Evolutionary conservation across 108 stramenopile species (phyloP).

Genomic region (Thalassiosira profunda): DNA sequence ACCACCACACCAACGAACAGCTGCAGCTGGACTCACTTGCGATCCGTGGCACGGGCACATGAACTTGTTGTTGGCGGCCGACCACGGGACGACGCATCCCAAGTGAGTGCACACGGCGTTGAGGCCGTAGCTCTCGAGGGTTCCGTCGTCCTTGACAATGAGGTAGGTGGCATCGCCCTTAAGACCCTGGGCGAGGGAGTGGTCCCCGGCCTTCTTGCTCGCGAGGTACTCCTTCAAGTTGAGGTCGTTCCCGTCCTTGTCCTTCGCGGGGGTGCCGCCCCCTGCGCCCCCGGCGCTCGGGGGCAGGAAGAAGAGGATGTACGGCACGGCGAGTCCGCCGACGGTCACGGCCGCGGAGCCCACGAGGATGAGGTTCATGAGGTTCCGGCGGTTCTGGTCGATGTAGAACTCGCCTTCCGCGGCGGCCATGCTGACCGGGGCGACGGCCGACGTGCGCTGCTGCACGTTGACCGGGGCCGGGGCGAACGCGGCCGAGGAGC

Average conservation of each 20-base stretch:
- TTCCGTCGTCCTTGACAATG: constrained; percentile 95
- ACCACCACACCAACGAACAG: background rate
- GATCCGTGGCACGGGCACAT: constrained; percentile 99
- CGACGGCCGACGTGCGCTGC: constrained; percentile 49
- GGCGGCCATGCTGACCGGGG: constrained; percentile 68
- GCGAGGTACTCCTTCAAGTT: constrained; percentile 89
- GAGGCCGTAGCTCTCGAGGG: constrained; percentile 82
- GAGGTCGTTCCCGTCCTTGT: constrained; percentile 95
- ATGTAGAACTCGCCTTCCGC: constrained; percentile 90
- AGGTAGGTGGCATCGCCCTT: constrained; percentile 99
- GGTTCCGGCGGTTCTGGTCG: constrained; percentile 95
- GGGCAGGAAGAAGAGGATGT: constrained; percentile 97
- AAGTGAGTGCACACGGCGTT: constrained; percentile 98
- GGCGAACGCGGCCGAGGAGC: constrained; percentile 79
- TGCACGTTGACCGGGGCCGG: constrained; percentile 60
- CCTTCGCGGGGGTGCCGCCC: constrained; percentile 90
- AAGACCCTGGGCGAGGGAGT: constrained; percentile 95
- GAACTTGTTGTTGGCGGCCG: constrained; percentile 97
- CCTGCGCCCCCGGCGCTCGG: constrained; percentile 87
- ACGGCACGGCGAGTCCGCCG: constrained; percentile 94
- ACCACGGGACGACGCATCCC: constrained; percentile 99
- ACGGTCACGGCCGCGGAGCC: constrained; percentile 93
- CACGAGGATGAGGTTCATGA: constrained; percentile 97
- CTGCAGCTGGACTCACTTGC: constrained; percentile 30
- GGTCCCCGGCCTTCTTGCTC: constrained; percentile 85